Percentiles rank a stretch among this genome's conserved stretches.
Evolutionary conservation across 1,139 yeast species (phyloP).

Genomic region (Eremothecium cymbalariae): DNA sequence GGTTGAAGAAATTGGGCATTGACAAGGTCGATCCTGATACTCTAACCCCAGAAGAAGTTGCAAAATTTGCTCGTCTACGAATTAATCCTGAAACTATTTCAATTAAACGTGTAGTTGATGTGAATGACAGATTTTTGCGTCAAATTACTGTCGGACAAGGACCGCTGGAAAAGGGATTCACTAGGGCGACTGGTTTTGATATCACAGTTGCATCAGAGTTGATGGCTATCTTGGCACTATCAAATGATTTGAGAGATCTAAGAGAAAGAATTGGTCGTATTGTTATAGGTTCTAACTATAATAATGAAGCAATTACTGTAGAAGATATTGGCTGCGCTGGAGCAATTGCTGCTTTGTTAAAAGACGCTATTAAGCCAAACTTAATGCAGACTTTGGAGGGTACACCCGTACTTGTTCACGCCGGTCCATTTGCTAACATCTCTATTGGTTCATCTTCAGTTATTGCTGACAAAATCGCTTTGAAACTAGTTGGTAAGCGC

Average conservation of each 20-base stretch:
- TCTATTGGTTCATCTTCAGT: conserved; percentile 81
- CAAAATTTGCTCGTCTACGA: conserved; percentile 54
- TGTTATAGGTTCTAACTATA: conserved; percentile 58
- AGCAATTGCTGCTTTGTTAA: conserved; percentile 67
- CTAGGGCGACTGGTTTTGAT: conserved; percentile 70
- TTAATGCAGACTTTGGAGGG: conserved; percentile 82
- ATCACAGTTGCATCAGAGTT: conserved; percentile 76
- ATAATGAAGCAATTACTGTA: conserved; percentile 62
- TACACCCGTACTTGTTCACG: conserved; percentile 76
- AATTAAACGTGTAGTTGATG: conserved; percentile 72
- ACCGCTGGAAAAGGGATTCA: conserved; percentile 66
- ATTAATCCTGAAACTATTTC: conserved; percentile 68
- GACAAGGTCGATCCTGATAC: conserved; percentile 59
- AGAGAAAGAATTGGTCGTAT: conserved; percentile 62
- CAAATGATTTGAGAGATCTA: conserved; percentile 57
- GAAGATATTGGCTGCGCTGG: conserved; percentile 79
- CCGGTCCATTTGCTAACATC: conserved; percentile 81
- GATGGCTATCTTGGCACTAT: conserved; percentile 74
- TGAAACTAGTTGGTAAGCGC: conserved; percentile 49
- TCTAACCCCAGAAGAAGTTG: conserved; percentile 56
- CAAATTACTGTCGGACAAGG: conserved; percentile 71
- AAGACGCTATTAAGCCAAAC: conserved; percentile 77
- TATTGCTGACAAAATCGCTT: conserved; percentile 65
- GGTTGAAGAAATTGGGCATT: conserved; percentile 59
- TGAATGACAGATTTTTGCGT: conserved; percentile 70